These are phyloP conservation scores for Clarireedia hainanense DNA, from an alignment of 2,329 filamentous ascomycete genomes.

Conservation along the genomic window DNA sequence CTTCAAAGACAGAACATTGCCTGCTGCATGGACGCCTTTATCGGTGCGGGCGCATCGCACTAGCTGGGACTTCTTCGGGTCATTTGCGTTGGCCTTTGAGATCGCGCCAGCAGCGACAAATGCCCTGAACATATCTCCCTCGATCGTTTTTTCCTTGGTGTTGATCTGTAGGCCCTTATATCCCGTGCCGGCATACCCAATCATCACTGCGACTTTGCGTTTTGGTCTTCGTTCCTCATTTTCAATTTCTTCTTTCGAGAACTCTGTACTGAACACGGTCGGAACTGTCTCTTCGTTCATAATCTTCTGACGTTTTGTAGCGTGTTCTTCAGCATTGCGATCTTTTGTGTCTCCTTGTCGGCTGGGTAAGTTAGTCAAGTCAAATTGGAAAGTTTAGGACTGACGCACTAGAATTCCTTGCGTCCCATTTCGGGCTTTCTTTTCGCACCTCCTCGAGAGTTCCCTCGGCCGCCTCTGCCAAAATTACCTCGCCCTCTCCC, in stretches of 20 bases:
- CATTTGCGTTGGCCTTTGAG: conserved; percentile 91
- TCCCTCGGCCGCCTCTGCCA: conserved; percentile 34
- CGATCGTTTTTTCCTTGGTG: conserved; percentile 79
- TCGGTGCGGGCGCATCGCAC: conserved; percentile 93
- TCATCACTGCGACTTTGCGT: conserved; percentile 90
- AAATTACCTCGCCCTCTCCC: conserved; percentile 14
- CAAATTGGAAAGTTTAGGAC: conserved; percentile 4
- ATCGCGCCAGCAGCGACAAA: conserved; percentile 89
- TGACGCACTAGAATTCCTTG: conserved; percentile 53
- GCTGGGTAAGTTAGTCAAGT: conserved; percentile 43
- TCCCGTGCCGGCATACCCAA: conserved; percentile 92
- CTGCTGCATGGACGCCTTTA: conserved; percentile 94
- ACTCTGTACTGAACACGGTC: conserved; percentile 35
- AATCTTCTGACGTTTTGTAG: conserved; percentile 46
- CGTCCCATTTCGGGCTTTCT: conserved; percentile 62
- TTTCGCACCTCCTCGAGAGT: conserved; percentile 30
- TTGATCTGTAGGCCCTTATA: conserved; percentile 97
- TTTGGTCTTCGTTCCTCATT: conserved; percentile 83
- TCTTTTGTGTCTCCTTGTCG: conserved; percentile 44
- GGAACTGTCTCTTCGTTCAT: conserved; percentile 30
- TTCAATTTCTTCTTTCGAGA: conserved; percentile 75
- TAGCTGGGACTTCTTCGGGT: conserved; percentile 92
- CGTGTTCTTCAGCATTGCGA: conserved; percentile 41
- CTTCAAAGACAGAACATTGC: conserved; percentile 91
- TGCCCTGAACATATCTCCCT: conserved; percentile 87